A percentile compares a stretch with the other conserved stretches of the same genome.
Evolutionary conservation across 805 yeast species (phyloP).

Genomic region (Suhomyces xylopsoci): DNA sequence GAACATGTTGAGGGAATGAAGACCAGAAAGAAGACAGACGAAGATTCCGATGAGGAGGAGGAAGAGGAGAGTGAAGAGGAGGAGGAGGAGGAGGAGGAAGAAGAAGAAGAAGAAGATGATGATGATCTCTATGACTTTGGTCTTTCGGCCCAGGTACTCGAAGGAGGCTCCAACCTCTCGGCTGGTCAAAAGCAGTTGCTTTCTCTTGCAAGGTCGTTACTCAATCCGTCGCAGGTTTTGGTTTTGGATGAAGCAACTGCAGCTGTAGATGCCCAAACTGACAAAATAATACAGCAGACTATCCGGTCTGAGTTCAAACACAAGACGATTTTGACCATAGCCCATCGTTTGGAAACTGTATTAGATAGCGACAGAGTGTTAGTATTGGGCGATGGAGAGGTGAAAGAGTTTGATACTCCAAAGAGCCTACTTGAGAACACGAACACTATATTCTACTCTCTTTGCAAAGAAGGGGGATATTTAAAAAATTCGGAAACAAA

Average conservation of each 20-base stretch:
- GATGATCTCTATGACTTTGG: constrained; percentile 9
- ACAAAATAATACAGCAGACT: constrained; percentile 25
- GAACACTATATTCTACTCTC: constrained; percentile 8
- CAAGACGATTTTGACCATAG: constrained; percentile 26
- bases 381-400: constrained; percentile 22
- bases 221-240: constrained; percentile 15
- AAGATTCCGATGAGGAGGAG: too few relatives aligned
- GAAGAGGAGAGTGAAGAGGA: not conserved
- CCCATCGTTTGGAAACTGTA: constrained; percentile 26
- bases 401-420: constrained; percentile 19
- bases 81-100: not conserved
- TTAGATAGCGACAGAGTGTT: constrained; percentile 26
- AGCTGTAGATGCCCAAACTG: constrained; percentile 34
- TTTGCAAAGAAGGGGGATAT: constrained; percentile 11
- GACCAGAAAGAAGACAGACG: constrained; percentile 7
- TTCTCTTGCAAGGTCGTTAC: constrained; percentile 23
- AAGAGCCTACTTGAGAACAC: constrained; percentile 4
- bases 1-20: constrained; percentile 22
- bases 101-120: not conserved
- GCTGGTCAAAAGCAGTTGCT: constrained; percentile 24
- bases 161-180: constrained; percentile 25
- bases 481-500: too few relatives aligned
- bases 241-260: constrained; percentile 30
- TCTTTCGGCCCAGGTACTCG: constrained; percentile 16
- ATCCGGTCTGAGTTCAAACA: constrained; percentile 23